These are phyloP conservation scores for Russula emetica DNA, from an alignment of 768 basidiomycete genomes.

Conservation along the genomic window DNA sequence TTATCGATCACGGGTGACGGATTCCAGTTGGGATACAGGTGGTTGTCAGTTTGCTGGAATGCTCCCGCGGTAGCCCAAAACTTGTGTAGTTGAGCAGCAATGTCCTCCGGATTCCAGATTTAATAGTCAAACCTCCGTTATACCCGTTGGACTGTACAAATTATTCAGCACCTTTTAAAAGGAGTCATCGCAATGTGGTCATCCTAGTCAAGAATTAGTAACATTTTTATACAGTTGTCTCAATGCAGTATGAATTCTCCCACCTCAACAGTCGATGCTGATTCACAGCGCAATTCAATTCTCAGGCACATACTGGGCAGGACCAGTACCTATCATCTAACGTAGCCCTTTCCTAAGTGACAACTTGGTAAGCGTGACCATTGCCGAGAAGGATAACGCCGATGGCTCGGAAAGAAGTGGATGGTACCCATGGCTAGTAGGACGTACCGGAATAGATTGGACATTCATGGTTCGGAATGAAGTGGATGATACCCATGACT, in stretches of 20 bases:
- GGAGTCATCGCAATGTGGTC: background rate
- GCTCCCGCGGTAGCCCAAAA: background rate
- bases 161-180: too few species aligned
- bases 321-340: too few species aligned
- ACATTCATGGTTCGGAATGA: too few species aligned
- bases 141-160: too few species aligned
- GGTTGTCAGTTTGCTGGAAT: slow-evolving; percentile 15
- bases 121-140: too few species aligned
- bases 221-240: background rate
- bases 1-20: background rate
- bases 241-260: background rate
- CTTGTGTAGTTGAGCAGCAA: too few species aligned
- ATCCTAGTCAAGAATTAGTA: background rate
- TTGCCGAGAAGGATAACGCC: background rate
- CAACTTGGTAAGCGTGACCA: slow-evolving; percentile 1
- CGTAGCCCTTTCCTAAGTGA: background rate
- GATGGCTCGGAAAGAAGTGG: too few species aligned
- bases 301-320: too few species aligned
- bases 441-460: too few species aligned
- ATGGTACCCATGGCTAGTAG: too few species aligned
- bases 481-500: background rate
- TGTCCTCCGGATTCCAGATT: too few species aligned
- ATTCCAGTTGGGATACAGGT: slow-evolving; percentile 19
- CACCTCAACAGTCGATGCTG: background rate
- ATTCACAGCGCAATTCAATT: background rate